Evolutionary conservation across 1,284 basidiomycete species (phyloP), one percentile per base, ranked within the genome.

Genomic region (Cutaneotrichosporon spelunceum): DNA sequence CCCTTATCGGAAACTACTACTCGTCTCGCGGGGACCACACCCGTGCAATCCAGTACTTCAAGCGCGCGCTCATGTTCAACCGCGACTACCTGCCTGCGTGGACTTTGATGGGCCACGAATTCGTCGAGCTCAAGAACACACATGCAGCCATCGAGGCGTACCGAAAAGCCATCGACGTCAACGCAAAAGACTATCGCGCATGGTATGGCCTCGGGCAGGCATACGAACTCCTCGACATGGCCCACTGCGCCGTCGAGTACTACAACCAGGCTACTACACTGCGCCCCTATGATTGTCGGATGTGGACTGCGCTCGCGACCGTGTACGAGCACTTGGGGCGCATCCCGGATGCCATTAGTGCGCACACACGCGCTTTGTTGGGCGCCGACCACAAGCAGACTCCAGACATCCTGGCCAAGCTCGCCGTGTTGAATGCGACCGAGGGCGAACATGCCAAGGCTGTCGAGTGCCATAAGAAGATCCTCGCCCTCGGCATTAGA

Each of bases 41-140:
- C 71, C 95, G 95, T 75, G 93, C 96, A 0, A 89, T 98, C 71
- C 90, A 90, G 71, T 96, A 97, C 77, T 99, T 99, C 80, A 86
- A 89, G 68, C 86, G 94, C 61, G 94, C 95, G 10, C 90, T 95
- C 21, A 88, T 94, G 70, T 85, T 99, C 55, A 95, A 99, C 78
- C 85, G 90, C 65, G 93, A 91, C 6, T 99, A 94, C 78, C 83
- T 98, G 24, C 89, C 92, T 3, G 96, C 96, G 4, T 99, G 96
- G 96, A 98, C 95, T n/a, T 79, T 99, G 65, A 93, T 99, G 88
- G 96, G 96, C 0, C 96, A 99, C 78, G 96, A 98, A 78, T 99
- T 93, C 73, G 89, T 99, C 59, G 96, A 99, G 81, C 87, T 98
- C 84, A 98, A 98, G 80, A 99, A 99, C 79, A 92, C 92, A 19